These are phyloP conservation scores for Rhizoctonia solani DNA, from an alignment of 1,284 basidiomycete species.

Conservation along the genomic window DNA sequence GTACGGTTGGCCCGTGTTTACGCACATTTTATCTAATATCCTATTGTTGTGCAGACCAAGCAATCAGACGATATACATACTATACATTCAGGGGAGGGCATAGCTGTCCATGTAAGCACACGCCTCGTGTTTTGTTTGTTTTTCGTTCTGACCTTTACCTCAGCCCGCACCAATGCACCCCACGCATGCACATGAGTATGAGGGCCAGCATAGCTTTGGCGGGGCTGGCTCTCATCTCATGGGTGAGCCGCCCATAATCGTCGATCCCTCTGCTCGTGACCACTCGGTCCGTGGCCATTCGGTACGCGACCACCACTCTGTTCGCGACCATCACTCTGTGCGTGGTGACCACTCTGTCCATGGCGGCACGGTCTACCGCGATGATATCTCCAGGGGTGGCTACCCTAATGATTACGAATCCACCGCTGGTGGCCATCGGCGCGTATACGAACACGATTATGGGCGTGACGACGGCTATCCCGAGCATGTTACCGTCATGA, in stretches of 20 bases:
- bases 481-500: constrained; percentile 24
- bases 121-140: neutral
- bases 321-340: neutral
- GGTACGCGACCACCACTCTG: neutral
- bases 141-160: neutral
- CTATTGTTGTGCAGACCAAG: constrained; percentile 2
- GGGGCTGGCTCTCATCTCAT: constrained; percentile 20
- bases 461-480: constrained; percentile 7
- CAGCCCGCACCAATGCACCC: neutral
- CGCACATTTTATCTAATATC: neutral
- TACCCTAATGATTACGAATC: too few species aligned
- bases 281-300: constrained; percentile 15
- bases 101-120: constrained; percentile 12
- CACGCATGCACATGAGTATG: neutral
- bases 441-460: constrained; percentile 19
- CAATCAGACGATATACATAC: constrained; percentile 24
- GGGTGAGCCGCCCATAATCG: constrained; percentile 12
- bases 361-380: constrained; percentile 7
- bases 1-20: constrained; percentile 6
- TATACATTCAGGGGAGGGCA: constrained; percentile 3
- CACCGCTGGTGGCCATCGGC: too few species aligned
- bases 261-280: constrained; percentile 8
- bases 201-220: constrained; percentile 11
- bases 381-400: too few species aligned
- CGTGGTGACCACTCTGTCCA: constrained; percentile 27